Percentiles rank a stretch among this genome's conserved stretches.
Evolutionary conservation across 139 green algal species (phyloP).

Genomic region (Volvox reticuliferus): DNA sequence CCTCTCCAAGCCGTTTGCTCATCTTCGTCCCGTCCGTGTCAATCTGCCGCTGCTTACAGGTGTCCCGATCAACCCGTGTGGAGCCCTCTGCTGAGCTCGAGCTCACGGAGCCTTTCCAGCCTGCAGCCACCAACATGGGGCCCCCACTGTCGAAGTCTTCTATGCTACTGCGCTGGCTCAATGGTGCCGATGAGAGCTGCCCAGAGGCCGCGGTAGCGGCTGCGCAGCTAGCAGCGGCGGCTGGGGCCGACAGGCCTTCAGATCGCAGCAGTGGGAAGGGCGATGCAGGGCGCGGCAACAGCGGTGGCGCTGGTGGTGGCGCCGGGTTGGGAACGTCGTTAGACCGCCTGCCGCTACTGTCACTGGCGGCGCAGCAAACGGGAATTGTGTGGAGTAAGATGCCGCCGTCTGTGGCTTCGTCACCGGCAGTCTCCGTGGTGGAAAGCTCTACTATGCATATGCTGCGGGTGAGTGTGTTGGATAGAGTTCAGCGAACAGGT

Average conservation of each 20-base stretch:
- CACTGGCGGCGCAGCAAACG: constrained; percentile 34
- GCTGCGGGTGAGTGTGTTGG: constrained; percentile 3
- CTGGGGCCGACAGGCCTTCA: not conserved
- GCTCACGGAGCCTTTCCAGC: constrained; percentile 3
- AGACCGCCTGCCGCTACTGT: constrained; percentile 36
- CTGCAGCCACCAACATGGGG: constrained; percentile 36
- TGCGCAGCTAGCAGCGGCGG: not conserved
- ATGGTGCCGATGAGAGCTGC: not conserved
- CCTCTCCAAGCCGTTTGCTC: too few species aligned
- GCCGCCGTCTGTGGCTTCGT: not conserved
- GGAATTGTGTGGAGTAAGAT: constrained; percentile 50
- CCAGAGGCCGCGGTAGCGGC: not conserved
- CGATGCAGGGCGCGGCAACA: not conserved
- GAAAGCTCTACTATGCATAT: constrained; percentile 16
- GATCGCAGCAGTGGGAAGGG: not conserved
- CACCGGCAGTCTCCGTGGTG: constrained; percentile 33
- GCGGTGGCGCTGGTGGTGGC: too few species aligned
- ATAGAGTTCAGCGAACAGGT: not conserved
- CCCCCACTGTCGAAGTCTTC: constrained; percentile 39
- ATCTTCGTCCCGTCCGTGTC: too few species aligned
- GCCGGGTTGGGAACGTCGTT: not conserved
- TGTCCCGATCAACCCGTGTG: constrained; percentile 37
- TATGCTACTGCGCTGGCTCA: constrained; percentile 48
- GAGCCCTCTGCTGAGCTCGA: constrained; percentile 41
- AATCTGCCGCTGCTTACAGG: not conserved